These are phyloP conservation scores for Cotoneaster glaucophyllus DNA, from an alignment of 306 rosid genomes.

Conservation along the genomic window DNA sequence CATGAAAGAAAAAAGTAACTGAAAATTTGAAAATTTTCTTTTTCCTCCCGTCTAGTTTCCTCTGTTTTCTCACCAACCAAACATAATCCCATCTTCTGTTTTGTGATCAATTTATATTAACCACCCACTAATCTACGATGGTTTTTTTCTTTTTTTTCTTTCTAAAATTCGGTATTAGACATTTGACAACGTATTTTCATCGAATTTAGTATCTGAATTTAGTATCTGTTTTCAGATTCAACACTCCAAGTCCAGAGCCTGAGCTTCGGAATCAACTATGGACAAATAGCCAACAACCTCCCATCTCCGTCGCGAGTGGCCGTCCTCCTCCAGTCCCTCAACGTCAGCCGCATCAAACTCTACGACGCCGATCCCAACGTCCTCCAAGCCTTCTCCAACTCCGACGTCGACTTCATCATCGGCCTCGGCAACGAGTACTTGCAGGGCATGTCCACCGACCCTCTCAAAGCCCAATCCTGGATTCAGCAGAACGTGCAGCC, in stretches of 20 bases:
- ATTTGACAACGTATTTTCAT: neutral
- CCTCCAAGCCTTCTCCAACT: conserved; percentile 53
- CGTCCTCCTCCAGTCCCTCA: conserved; percentile 50
- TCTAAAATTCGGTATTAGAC: neutral
- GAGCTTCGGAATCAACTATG: conserved; percentile 78
- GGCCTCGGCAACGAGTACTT: conserved; percentile 69
- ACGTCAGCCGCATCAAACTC: conserved; percentile 63
- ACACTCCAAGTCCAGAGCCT: conserved; percentile 31
- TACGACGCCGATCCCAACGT: conserved; percentile 92
- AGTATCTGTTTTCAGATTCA: conserved; percentile 29
- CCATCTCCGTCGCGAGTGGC: conserved; percentile 61
- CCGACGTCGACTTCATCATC: conserved; percentile 57
- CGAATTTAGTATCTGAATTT: neutral
- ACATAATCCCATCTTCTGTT: neutral
- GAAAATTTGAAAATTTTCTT: neutral
- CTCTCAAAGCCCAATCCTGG: conserved; percentile 60
- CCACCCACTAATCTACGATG: neutral
- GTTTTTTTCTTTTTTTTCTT: neutral
- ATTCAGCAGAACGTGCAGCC: conserved; percentile 49
- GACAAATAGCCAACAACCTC: conserved; percentile 73
- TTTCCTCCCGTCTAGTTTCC: neutral
- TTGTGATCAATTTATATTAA: neutral
- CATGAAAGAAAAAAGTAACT: neutral
- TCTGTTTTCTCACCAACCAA: neutral
- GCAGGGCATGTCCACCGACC: conserved; percentile 40